A percentile compares a stretch with the other conserved stretches of the same genome.
Evolutionary conservation across 148 eudicot genomes (phyloP).

Genomic region (Amaranthus hypochondriacus): DNA sequence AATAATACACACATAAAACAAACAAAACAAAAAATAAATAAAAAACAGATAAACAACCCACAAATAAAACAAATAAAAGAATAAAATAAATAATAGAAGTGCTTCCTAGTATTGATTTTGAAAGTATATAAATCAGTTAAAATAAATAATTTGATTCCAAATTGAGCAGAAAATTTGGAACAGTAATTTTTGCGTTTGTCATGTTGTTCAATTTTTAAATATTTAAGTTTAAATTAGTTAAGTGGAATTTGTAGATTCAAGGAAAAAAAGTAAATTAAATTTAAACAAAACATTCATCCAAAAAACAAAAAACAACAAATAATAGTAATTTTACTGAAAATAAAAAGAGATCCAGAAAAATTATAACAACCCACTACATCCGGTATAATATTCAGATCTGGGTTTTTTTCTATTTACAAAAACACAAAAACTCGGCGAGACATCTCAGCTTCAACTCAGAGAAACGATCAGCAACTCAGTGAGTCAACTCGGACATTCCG

Average conservation of each 20-base stretch:
- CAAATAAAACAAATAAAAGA: neutral
- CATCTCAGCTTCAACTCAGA: constrained; percentile 19
- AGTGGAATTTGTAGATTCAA: neutral
- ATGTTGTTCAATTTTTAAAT: no score
- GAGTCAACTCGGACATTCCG: constrained; percentile 20
- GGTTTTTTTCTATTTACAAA: constrained; percentile 4
- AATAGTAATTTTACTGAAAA: neutral
- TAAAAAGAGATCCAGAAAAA: constrained; percentile 1
- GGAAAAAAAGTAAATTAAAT: neutral
- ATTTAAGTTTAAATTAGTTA: no score
- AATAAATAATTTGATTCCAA: no score
- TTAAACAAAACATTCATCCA: constrained; percentile 7
- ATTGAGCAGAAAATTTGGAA: no score
- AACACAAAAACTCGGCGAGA: constrained; percentile 26
- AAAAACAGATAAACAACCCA: no score
- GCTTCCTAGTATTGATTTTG: no score
- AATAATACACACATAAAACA: neutral
- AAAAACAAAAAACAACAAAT: constrained; percentile 9
- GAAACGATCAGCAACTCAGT: constrained; percentile 1
- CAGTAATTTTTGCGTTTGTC: no score
- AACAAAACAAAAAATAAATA: neutral
- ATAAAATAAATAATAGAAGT: no score
- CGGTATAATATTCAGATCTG: constrained; percentile 10
- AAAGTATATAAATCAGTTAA: no score
- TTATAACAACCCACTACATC: neutral